Conservation (phyloP, 1,284 basidiomycete genomes). For the Rhodotorula glutinis region DNA sequence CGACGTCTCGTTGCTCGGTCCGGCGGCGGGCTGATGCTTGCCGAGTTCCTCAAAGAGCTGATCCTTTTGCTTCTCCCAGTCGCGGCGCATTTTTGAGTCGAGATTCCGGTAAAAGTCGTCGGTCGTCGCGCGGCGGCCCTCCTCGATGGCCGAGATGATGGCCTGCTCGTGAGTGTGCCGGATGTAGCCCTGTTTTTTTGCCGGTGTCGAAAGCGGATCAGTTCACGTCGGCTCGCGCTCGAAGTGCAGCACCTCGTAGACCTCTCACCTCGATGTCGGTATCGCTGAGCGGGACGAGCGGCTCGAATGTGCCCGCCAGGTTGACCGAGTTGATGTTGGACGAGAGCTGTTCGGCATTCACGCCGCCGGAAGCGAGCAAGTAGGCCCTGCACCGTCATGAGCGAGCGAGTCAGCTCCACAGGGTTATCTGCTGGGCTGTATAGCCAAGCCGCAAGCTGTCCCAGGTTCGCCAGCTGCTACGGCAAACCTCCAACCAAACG, state of each 20-base stretch:
- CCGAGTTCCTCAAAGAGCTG: slow-evolving; percentile 87
- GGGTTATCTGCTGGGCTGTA: no score
- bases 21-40: slow-evolving; percentile 50
- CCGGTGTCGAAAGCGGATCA: no score
- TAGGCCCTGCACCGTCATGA: slow-evolving; percentile 39
- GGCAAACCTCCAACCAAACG: no score
- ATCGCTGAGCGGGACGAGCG: slow-evolving; percentile 81
- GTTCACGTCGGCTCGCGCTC: no score
- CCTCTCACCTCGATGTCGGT: slow-evolving; percentile 66
- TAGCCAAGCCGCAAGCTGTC: no score
- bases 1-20: slow-evolving; percentile 21
- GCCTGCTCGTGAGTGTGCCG: slow-evolving; percentile 91
- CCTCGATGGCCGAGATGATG: slow-evolving; percentile 87
- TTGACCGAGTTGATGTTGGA: slow-evolving; percentile 76
- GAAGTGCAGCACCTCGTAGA: no score
- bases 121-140: slow-evolving; percentile 72
- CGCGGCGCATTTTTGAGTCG: slow-evolving; percentile 68
- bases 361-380: slow-evolving; percentile 81
- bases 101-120: slow-evolving; percentile 77
- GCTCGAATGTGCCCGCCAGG: slow-evolving; percentile 78
- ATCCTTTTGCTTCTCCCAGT: slow-evolving; percentile 88
- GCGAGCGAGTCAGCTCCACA: no score
- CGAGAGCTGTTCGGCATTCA: slow-evolving; percentile 73
- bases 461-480: no score
- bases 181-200: slow-evolving; percentile 69